Conservation (phyloP, 2,329 filamentous ascomycete species). For the Claviceps paspali region DNA sequence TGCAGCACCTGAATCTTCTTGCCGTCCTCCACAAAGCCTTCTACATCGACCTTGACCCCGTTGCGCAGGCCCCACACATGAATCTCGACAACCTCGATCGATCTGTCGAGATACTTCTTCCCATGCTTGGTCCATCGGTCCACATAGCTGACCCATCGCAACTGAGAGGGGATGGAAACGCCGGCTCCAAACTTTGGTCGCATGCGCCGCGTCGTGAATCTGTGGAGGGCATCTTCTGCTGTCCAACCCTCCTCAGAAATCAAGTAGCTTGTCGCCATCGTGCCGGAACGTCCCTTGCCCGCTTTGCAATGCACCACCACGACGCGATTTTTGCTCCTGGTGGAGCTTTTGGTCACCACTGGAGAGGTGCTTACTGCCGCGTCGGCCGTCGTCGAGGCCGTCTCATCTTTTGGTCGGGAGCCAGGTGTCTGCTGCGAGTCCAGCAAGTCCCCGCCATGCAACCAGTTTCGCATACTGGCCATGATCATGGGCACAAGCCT, state of each 20-base stretch:
- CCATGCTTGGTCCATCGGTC: conserved; percentile 64
- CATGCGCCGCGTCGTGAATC: conserved; percentile 74
- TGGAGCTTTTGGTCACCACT: too few relatives aligned
- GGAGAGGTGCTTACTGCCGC: too few relatives aligned
- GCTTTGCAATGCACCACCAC: conserved; percentile 95
- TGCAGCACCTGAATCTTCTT: conserved; percentile 75
- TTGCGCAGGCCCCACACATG: conserved; percentile 80
- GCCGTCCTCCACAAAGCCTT: conserved; percentile 79
- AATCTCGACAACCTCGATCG: conserved; percentile 74
- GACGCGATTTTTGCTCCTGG: conserved; percentile 38
- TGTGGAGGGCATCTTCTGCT: conserved; percentile 34
- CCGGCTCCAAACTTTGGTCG: conserved; percentile 74
- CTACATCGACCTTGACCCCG: conserved; percentile 74
- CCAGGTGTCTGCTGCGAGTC: not conserved
- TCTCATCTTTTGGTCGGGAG: too few relatives aligned
- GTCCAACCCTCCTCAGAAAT: conserved; percentile 66
- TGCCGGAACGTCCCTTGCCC: conserved; percentile 86
- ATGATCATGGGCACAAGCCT: conserved; percentile 75
- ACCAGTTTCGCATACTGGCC: conserved; percentile 85
- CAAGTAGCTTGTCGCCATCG: conserved; percentile 73
- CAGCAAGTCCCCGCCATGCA: conserved; percentile 36
- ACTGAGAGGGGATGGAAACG: conserved; percentile 83
- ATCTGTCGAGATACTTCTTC: conserved; percentile 69
- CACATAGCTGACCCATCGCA: conserved; percentile 78
- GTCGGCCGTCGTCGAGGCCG: not conserved